These are phyloP conservation scores for Thraustotheca clavata DNA, from an alignment of 352 stramenopile genomes.

Conservation along the genomic window DNA sequence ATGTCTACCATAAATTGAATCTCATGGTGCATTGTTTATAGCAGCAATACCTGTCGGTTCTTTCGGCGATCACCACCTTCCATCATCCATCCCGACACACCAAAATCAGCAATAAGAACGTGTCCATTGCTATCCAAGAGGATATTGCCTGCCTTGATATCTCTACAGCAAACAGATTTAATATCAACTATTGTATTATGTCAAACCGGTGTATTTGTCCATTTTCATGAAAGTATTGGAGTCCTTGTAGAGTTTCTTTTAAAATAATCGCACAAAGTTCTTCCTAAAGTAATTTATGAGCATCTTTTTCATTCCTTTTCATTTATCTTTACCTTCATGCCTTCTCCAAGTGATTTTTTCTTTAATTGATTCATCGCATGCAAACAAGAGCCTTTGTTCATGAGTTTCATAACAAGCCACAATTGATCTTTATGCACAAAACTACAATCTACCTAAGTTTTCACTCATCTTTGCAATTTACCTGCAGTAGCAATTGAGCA, in stretches of 20 bases:
- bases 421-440: constrained; percentile 97
- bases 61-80: constrained; percentile 90
- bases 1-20: constrained; percentile 76
- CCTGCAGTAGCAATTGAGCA: constrained; percentile 96
- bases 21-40: not conserved
- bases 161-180: constrained; percentile 30
- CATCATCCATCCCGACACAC: constrained; percentile 97
- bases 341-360: constrained; percentile 84
- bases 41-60: constrained; percentile 56
- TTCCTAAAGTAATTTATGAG: constrained; percentile 73
- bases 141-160: constrained; percentile 99
- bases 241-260: constrained; percentile 92
- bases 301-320: constrained; percentile 18
- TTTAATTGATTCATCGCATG: constrained; percentile 94
- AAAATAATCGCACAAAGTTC: constrained; percentile 97
- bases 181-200: too few relatives aligned
- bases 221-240: constrained; percentile 99
- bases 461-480: constrained; percentile 88
- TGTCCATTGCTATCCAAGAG: constrained; percentile 89
- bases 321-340: constrained; percentile 40
- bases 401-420: constrained; percentile 98
- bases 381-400: constrained; percentile 98
- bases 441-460: constrained; percentile 25
- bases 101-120: constrained; percentile 98
- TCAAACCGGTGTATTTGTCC: constrained; percentile 92